Conservation (phyloP, 1,139 yeast species). For the Scheffersomyces titani region DNA sequence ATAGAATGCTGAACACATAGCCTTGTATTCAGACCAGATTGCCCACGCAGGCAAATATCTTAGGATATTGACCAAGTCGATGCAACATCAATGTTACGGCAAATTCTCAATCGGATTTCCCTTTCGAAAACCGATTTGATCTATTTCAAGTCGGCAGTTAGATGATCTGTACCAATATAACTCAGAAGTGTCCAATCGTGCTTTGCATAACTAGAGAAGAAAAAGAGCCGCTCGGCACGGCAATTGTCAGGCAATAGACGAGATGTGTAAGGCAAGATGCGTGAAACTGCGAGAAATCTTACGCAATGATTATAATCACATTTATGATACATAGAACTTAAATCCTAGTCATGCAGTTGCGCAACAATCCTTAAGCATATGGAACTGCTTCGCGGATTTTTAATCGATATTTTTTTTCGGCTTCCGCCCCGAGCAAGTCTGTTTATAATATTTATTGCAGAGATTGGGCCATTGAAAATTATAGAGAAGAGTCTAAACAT, state of each 20-base stretch:
- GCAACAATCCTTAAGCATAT: background rate
- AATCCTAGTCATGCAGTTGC: background rate
- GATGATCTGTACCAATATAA: background rate
- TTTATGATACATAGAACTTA: background rate
- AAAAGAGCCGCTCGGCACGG: background rate
- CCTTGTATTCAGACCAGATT: background rate
- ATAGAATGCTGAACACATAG: background rate
- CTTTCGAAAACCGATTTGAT: background rate
- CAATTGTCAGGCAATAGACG: background rate
- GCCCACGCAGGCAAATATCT: background rate
- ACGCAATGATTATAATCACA: background rate
- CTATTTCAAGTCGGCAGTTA: background rate
- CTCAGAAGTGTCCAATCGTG: background rate
- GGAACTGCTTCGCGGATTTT: background rate
- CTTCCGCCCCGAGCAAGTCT: background rate
- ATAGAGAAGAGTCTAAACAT: background rate
- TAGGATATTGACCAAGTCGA: background rate
- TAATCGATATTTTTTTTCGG: background rate
- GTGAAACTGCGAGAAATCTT: background rate
- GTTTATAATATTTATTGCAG: background rate
- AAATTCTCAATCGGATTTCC: background rate
- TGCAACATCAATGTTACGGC: background rate
- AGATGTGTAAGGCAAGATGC: background rate
- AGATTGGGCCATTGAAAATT: background rate
- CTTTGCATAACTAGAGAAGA: background rate